Conservation (phyloP, 371 early-diverging fungal species). For the Gilbertella persicaria region DNA sequence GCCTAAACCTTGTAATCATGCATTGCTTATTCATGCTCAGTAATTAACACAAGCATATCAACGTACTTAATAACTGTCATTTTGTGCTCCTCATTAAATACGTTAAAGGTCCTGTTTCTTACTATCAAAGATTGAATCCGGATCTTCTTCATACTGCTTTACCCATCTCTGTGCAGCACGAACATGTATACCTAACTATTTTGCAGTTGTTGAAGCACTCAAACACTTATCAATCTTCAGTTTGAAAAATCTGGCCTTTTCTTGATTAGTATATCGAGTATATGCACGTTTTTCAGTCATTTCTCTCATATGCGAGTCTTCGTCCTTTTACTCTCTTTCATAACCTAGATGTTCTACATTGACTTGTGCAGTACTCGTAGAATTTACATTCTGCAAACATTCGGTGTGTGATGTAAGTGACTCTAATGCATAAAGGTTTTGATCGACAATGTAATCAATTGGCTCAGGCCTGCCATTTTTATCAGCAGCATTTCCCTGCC, state of each 20-base stretch:
- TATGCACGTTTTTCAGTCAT: slow-evolving; percentile 1
- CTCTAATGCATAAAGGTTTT: slow-evolving; percentile 4
- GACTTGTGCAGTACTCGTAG: background rate
- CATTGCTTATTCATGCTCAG: no score
- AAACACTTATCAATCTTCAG: slow-evolving; percentile 11
- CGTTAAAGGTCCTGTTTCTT: slow-evolving; percentile 1
- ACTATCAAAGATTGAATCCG: slow-evolving; percentile 12
- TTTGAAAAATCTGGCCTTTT: slow-evolving; percentile 6
- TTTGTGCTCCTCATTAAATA: slow-evolving; percentile 20
- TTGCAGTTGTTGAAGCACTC: slow-evolving; percentile 13
- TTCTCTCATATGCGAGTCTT: slow-evolving; percentile 4
- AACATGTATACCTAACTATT: slow-evolving; percentile 19
- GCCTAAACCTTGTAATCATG: no score
- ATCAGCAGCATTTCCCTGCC: no score
- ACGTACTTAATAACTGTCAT: slow-evolving; percentile 13
- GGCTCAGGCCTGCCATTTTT: no score
- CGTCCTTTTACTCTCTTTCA: background rate
- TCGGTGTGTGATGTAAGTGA: slow-evolving; percentile 1
- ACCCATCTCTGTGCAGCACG: slow-evolving; percentile 19
- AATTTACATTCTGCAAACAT: background rate
- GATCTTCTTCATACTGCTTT: slow-evolving; percentile 7
- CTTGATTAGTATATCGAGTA: slow-evolving; percentile 4
- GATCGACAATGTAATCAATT: slow-evolving; percentile 12
- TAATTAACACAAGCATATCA: no score
- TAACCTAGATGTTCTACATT: background rate